These are phyloP conservation scores for Phytopythium delawarense DNA, from an alignment of 352 stramenopile genomes.

Conservation along the genomic window DNA sequence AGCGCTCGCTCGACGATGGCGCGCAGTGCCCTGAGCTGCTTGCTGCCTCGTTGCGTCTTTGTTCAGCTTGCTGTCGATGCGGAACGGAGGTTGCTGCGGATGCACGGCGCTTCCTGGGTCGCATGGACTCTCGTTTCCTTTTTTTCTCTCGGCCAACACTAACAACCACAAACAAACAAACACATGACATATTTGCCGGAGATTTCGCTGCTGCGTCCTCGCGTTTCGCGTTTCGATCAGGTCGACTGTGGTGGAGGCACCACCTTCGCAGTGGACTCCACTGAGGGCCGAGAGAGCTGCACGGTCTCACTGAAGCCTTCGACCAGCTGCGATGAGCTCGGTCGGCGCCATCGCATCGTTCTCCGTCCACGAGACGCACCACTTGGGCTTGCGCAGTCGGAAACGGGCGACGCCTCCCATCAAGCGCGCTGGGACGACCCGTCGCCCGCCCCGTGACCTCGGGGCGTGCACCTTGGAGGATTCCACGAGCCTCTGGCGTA, in stretches of 20 bases:
- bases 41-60: background rate
- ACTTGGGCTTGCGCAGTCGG: background rate
- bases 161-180: conserved; percentile 5
- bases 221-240: background rate
- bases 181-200: conserved; percentile 6
- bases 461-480: too few species aligned
- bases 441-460: too few species aligned
- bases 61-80: background rate
- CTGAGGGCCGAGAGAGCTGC: too few species aligned
- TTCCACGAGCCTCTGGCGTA: too few species aligned
- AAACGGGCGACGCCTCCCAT: background rate
- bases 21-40: background rate
- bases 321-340: background rate
- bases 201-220: background rate
- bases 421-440: background rate
- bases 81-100: background rate
- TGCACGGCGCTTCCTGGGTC: background rate
- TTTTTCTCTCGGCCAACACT: background rate
- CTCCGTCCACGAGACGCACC: background rate
- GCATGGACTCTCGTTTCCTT: background rate
- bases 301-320: too few species aligned
- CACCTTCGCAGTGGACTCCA: too few species aligned
- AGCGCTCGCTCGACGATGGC: background rate
- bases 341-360: background rate
- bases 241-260: background rate